Percentiles rank a stretch among this genome's conserved stretches.
These are phyloP conservation scores for Helicocarpus griseus DNA, from an alignment of 2,329 filamentous ascomycete species.

Conservation along the genomic window DNA sequence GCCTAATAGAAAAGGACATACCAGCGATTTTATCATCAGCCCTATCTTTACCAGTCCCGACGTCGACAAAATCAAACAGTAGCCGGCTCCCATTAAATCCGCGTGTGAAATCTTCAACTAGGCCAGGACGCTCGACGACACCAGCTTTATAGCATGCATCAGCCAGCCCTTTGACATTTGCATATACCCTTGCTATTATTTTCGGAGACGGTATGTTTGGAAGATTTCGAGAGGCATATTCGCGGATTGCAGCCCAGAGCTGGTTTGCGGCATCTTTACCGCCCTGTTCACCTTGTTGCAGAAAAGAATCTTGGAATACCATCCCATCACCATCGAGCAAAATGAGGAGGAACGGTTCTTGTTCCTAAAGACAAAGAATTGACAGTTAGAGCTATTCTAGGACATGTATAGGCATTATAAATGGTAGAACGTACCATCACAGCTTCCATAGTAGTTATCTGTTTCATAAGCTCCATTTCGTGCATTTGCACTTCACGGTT, in stretches of 20 bases:
- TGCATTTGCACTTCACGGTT: constrained; percentile 39
- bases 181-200: constrained; percentile 44
- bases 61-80: constrained; percentile 43
- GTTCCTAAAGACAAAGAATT: constrained; percentile 28
- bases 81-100: constrained; percentile 45
- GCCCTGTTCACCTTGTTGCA: constrained; percentile 42
- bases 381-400: neutral
- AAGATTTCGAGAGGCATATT: constrained; percentile 34
- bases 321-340: constrained; percentile 48
- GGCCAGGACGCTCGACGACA: constrained; percentile 31
- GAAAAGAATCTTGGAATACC: constrained; percentile 43
- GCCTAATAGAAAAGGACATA: constrained; percentile 17
- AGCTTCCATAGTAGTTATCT: constrained; percentile 34
- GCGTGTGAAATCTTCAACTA: constrained; percentile 43
- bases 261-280: constrained; percentile 44
- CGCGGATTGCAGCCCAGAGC: constrained; percentile 35
- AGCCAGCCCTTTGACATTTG: constrained; percentile 43
- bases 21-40: constrained; percentile 41
- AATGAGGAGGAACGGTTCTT: constrained; percentile 45
- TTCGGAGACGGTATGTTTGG: constrained; percentile 36
- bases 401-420: neutral
- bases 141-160: constrained; percentile 40
- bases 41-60: constrained; percentile 35
- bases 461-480: constrained; percentile 38
- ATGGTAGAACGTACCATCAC: constrained; percentile 31